Evolutionary conservation across 768 basidiomycete species (phyloP), one percentile per base, ranked within the genome.

Genomic region (Sarcodon sp.): DNA sequence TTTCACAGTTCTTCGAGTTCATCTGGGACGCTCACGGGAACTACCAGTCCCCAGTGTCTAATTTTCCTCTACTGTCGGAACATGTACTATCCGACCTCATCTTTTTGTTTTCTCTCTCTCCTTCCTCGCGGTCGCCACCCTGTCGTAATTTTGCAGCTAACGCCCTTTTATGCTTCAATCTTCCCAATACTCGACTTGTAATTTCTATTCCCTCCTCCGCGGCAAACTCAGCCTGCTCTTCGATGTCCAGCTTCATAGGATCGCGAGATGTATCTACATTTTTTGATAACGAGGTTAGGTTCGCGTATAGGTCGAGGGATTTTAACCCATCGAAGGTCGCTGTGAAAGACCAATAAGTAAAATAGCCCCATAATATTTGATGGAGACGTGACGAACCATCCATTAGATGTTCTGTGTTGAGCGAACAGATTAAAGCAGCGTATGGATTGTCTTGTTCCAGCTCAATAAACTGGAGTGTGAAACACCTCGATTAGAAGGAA

Each of bases 201-300:
- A 67, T 56, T 53, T 61, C 60, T 27, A 27, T 27, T 27, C 21
- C 21, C 52, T 63, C 35, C 27, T 48, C 51, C 11, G 34, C 37
- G 4, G 35, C 50, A 13, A 51, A 56, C 41, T 57, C 57, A 1
- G 47, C 36, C 13, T 55, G 52, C 31, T 44, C 50, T 47, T 46
- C n/a, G 48, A 48, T 47, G 8, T 64, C 64, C 4, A 61, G 60
- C 37, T 62, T 61, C 52, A 65, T 66, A n/a, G 63, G 64, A 45
- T 71, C 69, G 47, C 69, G 67, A 35, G 71, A 71, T 4, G 56
- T 64, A 33, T 75, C 71, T 15, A 66, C 59, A 49, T 71, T 69
- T 57, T 87, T 87, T 3, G 84, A 83, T 50, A 87, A 64, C 16
- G 71, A 67, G 0, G 66, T 61, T 31, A 87, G 66, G 45, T 70